These are phyloP conservation scores for Furcasterigmium sp. DNA, from an alignment of 2,329 filamentous ascomycete genomes.

Conservation along the genomic window DNA sequence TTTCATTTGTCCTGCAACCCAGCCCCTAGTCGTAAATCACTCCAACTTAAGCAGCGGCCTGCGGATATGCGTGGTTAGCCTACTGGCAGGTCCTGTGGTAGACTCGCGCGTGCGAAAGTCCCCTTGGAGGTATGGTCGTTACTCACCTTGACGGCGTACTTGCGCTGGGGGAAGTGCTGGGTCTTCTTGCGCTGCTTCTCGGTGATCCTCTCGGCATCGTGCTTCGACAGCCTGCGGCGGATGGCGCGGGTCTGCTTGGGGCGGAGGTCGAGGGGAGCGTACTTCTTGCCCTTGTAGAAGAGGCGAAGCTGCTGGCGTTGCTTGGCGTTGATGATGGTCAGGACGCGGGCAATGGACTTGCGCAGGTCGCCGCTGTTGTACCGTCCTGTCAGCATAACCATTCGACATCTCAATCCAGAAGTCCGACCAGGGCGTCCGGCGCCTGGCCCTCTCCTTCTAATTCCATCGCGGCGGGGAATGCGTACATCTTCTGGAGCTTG, in stretches of 20 bases:
- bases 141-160: conserved; percentile 95
- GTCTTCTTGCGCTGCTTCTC: conserved; percentile 96
- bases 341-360: conserved; percentile 98
- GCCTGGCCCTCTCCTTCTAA: no score
- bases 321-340: conserved; percentile 99
- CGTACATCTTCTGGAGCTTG: conserved; percentile 98
- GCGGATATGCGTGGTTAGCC: neutral
- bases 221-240: conserved; percentile 86
- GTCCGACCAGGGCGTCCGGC: no score
- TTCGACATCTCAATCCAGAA: neutral
- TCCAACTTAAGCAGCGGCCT: neutral
- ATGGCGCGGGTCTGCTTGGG: conserved; percentile 98
- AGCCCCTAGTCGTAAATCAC: neutral
- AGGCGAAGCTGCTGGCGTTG: conserved; percentile 95
- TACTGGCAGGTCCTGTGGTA: neutral
- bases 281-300: conserved; percentile 99
- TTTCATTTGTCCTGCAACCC: conserved; percentile 2
- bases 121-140: neutral
- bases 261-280: conserved; percentile 96
- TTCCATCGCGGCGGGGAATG: conserved; percentile 6
- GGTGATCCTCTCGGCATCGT: conserved; percentile 79
- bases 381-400: conserved; percentile 7
- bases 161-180: conserved; percentile 96
- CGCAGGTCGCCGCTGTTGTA: conserved; percentile 84
- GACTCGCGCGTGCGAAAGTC: neutral